Conservation (phyloP, 176 grass and related monocot species). For the Secale cereale region DNA sequence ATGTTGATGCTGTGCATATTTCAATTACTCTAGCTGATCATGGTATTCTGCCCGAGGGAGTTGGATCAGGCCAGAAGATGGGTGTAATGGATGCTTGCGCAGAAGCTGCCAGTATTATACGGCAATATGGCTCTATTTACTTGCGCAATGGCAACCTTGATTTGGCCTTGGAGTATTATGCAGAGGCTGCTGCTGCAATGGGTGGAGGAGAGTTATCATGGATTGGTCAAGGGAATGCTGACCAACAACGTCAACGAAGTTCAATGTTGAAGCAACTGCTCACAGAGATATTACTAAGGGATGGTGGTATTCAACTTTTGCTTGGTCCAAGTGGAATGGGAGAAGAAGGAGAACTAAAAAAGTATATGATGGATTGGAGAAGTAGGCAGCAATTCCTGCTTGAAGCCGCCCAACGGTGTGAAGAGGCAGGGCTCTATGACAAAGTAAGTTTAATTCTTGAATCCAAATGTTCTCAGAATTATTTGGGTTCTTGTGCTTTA, state of each 20-base stretch:
- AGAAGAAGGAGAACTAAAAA: constrained; percentile 83
- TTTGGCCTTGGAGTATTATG: constrained; percentile 90
- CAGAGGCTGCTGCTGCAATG: constrained; percentile 82
- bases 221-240: constrained; percentile 52
- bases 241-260: constrained; percentile 81
- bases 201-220: constrained; percentile 86
- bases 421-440: constrained; percentile 89
- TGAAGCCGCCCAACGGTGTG: constrained; percentile 79
- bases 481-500: background rate
- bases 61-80: constrained; percentile 55
- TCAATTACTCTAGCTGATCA: constrained; percentile 79
- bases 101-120: constrained; percentile 78
- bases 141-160: constrained; percentile 83
- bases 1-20: constrained; percentile 95
- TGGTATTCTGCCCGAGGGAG: constrained; percentile 72
- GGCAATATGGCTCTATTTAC: constrained; percentile 83
- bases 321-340: constrained; percentile 91
- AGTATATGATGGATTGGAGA: constrained; percentile 90
- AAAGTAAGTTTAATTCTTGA: constrained; percentile 52
- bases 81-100: constrained; percentile 96
- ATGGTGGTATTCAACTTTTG: constrained; percentile 82
- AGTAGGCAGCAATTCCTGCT: constrained; percentile 78
- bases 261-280: constrained; percentile 88
- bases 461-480: background rate
- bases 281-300: constrained; percentile 86